Percentiles rank a stretch among this genome's conserved stretches.
Conservation (phyloP, 257 asterid genomes). For the Solanum microdontum region DNA sequence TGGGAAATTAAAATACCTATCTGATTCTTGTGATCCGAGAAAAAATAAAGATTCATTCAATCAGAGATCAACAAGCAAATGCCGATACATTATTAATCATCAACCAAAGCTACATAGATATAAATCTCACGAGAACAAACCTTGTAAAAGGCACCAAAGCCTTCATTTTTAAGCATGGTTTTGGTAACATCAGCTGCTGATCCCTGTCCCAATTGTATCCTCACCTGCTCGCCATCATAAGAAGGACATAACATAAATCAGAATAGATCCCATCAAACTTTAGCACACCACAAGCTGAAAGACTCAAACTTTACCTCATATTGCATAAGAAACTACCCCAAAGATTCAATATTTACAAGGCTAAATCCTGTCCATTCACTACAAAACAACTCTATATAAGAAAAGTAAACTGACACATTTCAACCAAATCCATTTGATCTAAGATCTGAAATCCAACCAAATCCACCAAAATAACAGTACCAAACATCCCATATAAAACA, state of each 20-base stretch:
- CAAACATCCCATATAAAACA: not conserved
- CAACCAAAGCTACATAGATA: not conserved
- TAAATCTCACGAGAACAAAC: slow-evolving; percentile 22
- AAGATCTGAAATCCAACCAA: slow-evolving; percentile 16
- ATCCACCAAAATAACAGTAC: not conserved
- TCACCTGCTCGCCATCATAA: slow-evolving; percentile 42
- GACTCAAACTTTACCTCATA: not conserved
- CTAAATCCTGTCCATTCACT: not conserved
- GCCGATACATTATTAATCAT: not conserved
- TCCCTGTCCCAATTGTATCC: slow-evolving; percentile 97
- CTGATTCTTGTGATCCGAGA: not conserved
- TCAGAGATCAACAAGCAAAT: not conserved
- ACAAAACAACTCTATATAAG: not conserved
- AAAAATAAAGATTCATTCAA: not conserved
- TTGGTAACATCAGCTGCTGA: slow-evolving; percentile 66
- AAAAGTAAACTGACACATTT: not conserved
- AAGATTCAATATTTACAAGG: not conserved
- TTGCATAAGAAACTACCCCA: not conserved
- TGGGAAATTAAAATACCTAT: not conserved
- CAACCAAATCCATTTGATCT: slow-evolving; percentile 3
- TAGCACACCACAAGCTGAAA: not conserved
- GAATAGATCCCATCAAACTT: slow-evolving; percentile 4
- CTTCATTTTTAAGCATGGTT: slow-evolving; percentile 79
- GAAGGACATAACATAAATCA: not conserved
- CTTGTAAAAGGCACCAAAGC: slow-evolving; percentile 82